Base-by-base conservation (phyloP, 1,139 yeast species). In the Candida gigantensis region DNA sequence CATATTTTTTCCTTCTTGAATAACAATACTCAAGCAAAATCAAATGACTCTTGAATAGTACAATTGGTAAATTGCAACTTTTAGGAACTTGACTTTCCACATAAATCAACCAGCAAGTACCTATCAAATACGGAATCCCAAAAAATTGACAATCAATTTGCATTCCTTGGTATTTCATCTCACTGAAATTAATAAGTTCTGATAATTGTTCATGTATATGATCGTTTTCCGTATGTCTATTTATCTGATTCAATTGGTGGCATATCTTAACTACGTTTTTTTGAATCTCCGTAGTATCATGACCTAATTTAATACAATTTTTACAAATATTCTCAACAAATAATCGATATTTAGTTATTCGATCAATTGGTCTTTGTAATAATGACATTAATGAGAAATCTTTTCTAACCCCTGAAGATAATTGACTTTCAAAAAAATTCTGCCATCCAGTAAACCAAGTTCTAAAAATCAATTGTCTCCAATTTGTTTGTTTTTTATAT, bases 1-100 rank as follows among this genome's bases (percentile, higher is more conserved):
- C 62, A 27, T 53, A 55, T 45, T 49, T 40, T 28, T 21, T 21
- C 14, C 24, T 21, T 5, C 24, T 21, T 14, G 21, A 11, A 24
- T 28, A 14, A 21, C 19, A 24, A 14, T 57, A 25, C 8, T 56
- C 52, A 28, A 50, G 42, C 10, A 65, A 37, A 0, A 79, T 43
- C 10, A 79, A 50, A 49, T 76, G 80, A 8, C 78, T 68, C 44
- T 78, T 77, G 57, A 74, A 79, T 19, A 78, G 48, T 29, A 77
- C 52, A 0, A 68, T 62, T 2, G 75, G 79, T 36, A 62, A 52
- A 11, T 57, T 53, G 5, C 28, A 43, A 34, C 39, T 56, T 30
- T 30, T 43, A 26, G 24, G 44, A 28, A 9, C 50, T 41, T 39
- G 50, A 2, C 37, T 36, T 17, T 58, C 68, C 4, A 65, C 42